Evolutionary conservation across 2,329 filamentous ascomycete species (phyloP), one percentile per base, ranked within the genome.

Genomic region (Beauveria asiatica): DNA sequence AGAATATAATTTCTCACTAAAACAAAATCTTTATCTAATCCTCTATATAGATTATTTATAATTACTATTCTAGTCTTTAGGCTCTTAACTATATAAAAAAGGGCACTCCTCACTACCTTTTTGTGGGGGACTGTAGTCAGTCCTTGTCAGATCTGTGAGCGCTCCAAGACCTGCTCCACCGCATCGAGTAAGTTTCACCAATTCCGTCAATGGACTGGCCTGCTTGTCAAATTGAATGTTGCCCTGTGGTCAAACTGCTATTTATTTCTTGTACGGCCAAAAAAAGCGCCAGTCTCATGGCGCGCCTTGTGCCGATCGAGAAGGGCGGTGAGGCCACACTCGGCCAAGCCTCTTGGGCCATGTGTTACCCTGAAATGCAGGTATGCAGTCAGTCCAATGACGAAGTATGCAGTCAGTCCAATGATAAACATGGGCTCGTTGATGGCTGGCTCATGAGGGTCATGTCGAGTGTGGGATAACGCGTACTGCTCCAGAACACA

Each of bases 111-210:
- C 1, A 27, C 7, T 27, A 27, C 1, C 25, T 7, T 27, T 27
- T 1, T 27, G 7, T 27, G 25, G 25, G 25, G 25, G 25, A 7
- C 25, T 27, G 23, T 23, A 23, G 33, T 58, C 56, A 25, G 46
- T 51, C 51, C 56, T 50, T 58, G 56, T 50, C 56, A 58, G 46
- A 58, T 58, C 56, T 49, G 30, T 44, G 42, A 21, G 54, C 44
- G 19, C 21, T n/a, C 23, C 23, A 30, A 41, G 17, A 42, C 44
- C 45, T 8, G 21, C 46, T n/a, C 56, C 46, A 51, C 56, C 11
- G 25, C 56, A 37, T 17, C 13, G 19, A 21, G 33, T 16, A 21
- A 16, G 33, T 37, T 37, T 37, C 33, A 37, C 33, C 33, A 37
- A 16, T 37, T 16, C 13, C 33, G 33, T 37, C 11, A 37, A 37